These are phyloP conservation scores for Butyriboletus loyo DNA, from an alignment of 768 basidiomycete genomes.

Conservation along the genomic window DNA sequence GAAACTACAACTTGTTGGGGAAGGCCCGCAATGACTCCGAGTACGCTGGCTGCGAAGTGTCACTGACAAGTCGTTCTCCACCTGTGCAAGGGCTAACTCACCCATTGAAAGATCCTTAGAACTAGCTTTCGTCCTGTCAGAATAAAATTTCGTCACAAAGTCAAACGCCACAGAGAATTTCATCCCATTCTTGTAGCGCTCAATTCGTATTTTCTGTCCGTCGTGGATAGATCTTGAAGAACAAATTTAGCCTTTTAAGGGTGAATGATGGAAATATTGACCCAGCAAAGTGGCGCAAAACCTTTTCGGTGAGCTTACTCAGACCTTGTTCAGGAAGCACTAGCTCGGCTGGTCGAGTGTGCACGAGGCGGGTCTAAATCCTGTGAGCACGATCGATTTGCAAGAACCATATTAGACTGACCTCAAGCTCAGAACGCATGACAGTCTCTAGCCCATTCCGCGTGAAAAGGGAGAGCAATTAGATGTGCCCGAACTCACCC, in stretches of 20 bases:
- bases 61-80: neutral
- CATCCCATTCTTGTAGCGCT: constrained; percentile 54
- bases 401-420: constrained; percentile 25
- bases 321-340: constrained; percentile 59
- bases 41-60: constrained; percentile 47
- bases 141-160: constrained; percentile 63
- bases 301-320: constrained; percentile 68
- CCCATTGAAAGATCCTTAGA: constrained; percentile 36
- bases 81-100: neutral
- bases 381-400: neutral
- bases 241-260: constrained; percentile 8
- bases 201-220: constrained; percentile 54
- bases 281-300: constrained; percentile 72
- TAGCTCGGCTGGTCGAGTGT: constrained; percentile 80
- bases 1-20: constrained; percentile 70
- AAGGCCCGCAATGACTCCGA: constrained; percentile 62
- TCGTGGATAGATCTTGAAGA: constrained; percentile 35
- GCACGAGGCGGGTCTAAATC: constrained; percentile 77
- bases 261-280: constrained; percentile 28
- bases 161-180: constrained; percentile 69
- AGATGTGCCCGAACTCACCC: constrained; percentile 40
- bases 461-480: constrained; percentile 3
- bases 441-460: constrained; percentile 51
- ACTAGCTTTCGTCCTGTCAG: constrained; percentile 42
- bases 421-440: constrained; percentile 90